A percentile compares a stretch with the other conserved stretches of the same genome.
Conservation (phyloP, 495 filamentous ascomycete species). For the Articulospora tetracladia region DNA sequence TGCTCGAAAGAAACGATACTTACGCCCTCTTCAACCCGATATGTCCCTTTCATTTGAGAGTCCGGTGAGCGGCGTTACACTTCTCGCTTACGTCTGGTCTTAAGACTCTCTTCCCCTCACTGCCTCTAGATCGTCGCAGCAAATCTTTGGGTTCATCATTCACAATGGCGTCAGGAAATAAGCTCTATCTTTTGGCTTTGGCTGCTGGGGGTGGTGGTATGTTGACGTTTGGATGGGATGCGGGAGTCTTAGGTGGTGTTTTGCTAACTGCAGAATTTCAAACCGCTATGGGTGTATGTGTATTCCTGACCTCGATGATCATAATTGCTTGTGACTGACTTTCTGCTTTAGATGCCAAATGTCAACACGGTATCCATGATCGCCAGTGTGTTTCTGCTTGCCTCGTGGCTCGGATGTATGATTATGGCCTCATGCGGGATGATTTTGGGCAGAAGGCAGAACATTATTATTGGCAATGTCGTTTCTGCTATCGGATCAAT, state of each 20-base stretch:
- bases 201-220: not conserved
- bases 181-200: not conserved
- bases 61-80: too few relatives aligned
- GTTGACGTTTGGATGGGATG: constrained; percentile 29
- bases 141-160: not conserved
- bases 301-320: not conserved
- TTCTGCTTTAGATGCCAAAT: not conserved
- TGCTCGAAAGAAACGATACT: too few relatives aligned
- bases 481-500: constrained; percentile 5
- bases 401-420: not conserved
- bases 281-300: constrained; percentile 28
- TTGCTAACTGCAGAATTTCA: constrained; percentile 32
- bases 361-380: not conserved
- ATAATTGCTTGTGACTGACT: not conserved
- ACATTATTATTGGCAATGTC: constrained; percentile 10
- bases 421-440: constrained; percentile 12
- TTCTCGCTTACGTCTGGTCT: not conserved
- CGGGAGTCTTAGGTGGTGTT: constrained; percentile 38
- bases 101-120: not conserved
- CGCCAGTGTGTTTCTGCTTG: not conserved
- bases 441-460: constrained; percentile 17
- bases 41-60: too few relatives aligned
- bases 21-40: too few relatives aligned
- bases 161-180: not conserved
- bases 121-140: not conserved